phyloP scores from a whole-genome alignment of 1,284 basidiomycete genomes.

The Serendipita sp. region DNA sequence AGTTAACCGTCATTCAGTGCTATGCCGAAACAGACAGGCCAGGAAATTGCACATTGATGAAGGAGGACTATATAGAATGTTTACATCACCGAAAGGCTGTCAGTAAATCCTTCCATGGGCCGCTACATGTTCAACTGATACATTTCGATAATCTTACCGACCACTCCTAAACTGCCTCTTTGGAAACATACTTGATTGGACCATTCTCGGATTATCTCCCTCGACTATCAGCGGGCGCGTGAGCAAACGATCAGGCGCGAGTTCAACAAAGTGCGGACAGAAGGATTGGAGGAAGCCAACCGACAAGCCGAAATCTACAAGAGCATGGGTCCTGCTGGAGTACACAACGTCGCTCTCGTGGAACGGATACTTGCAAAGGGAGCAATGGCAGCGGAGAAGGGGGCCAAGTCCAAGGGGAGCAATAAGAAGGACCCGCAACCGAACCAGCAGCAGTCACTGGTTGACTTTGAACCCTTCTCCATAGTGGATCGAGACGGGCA shows the following conservation, averaged over 20 bases:
- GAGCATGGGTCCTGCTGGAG: background rate
- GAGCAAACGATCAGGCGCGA: background rate
- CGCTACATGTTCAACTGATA: background rate
- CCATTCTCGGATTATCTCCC: too few species aligned
- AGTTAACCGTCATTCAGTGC: conserved; percentile 38
- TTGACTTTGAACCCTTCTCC: too few species aligned
- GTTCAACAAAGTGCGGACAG: background rate
- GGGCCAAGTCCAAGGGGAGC: background rate
- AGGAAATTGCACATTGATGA: conserved; percentile 54
- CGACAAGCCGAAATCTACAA: conserved; percentile 2
- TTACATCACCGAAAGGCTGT: conserved; percentile 88
- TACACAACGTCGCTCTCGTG: background rate
- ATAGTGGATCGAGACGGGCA: too few species aligned
- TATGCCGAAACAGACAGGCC: conserved; percentile 75
- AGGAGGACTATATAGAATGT: conserved; percentile 88
- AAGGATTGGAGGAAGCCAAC: background rate
- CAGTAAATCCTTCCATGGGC: conserved; percentile 15
- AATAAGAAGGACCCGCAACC: too few species aligned
- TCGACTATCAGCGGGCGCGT: background rate
- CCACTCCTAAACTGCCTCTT: too few species aligned
- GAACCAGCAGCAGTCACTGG: too few species aligned
- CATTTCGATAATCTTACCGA: too few species aligned
- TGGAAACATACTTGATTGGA: too few species aligned
- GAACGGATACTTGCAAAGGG: background rate
- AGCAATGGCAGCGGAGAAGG: background rate